Evolutionary conservation across 441 rosid genomes (phyloP).

Genomic region (Mallotus repandus): DNA sequence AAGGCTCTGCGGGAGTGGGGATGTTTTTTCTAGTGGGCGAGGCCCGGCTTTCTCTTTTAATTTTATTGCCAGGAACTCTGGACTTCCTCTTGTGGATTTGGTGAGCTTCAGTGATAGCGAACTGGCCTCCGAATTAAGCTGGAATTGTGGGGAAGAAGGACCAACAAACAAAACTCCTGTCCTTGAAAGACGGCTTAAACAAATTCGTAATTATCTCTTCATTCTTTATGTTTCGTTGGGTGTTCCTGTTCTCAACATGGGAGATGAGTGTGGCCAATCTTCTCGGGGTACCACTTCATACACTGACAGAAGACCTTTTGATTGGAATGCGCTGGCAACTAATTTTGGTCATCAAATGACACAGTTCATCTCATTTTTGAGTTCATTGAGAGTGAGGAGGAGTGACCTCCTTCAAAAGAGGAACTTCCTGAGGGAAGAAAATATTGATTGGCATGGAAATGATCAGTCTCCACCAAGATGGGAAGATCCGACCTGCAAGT

Average conservation of each 20-base stretch:
- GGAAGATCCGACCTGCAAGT: slow-evolving; percentile 66
- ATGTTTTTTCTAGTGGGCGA: slow-evolving; percentile 70
- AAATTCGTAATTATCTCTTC: slow-evolving; percentile 79
- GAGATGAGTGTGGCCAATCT: slow-evolving; percentile 92
- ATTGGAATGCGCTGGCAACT: slow-evolving; percentile 65
- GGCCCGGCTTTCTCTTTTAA: slow-evolving; percentile 89
- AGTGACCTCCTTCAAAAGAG: slow-evolving; percentile 64
- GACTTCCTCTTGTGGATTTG: slow-evolving; percentile 81
- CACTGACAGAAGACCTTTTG: slow-evolving; percentile 49
- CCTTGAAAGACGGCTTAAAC: slow-evolving; percentile 80
- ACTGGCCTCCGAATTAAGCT: slow-evolving; percentile 65
- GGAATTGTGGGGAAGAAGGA: slow-evolving; percentile 98
- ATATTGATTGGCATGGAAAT: slow-evolving; percentile 72
- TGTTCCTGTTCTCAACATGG: slow-evolving; percentile 87
- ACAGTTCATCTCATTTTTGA: slow-evolving; percentile 68
- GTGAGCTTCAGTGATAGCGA: slow-evolving; percentile 67
- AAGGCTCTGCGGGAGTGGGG: slow-evolving; percentile 91
- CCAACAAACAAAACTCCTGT: slow-evolving; percentile 61
- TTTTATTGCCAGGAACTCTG: slow-evolving; percentile 67
- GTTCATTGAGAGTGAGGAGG: slow-evolving; percentile 59
- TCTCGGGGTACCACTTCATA: slow-evolving; percentile 63
- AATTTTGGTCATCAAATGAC: slow-evolving; percentile 68
- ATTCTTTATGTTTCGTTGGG: slow-evolving; percentile 74
- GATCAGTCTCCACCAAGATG: slow-evolving; percentile 70
- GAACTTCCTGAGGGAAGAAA: slow-evolving; percentile 62